phyloP scores from a whole-genome alignment of 2,329 filamentous ascomycete genomes.

The Rhinocladiella similis region DNA sequence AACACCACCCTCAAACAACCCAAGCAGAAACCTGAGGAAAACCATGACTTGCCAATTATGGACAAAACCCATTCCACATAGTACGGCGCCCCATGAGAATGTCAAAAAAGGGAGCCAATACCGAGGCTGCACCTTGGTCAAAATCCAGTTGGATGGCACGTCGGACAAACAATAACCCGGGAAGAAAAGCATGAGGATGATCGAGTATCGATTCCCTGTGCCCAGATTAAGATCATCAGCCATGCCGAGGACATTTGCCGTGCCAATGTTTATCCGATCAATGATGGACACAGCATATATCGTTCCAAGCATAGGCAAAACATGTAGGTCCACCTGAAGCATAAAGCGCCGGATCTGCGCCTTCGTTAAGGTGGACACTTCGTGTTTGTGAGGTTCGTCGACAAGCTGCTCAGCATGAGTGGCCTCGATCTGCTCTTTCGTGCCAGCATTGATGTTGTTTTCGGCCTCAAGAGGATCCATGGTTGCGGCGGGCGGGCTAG shows the following conservation, averaged over 20 bases:
- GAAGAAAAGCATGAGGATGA: conserved; percentile 16
- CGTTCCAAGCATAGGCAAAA: conserved; percentile 10
- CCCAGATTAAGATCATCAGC: conserved; percentile 11
- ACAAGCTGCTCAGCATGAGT: conserved; percentile 7
- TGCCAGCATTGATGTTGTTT: conserved; percentile 9
- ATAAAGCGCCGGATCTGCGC: conserved; percentile 11
- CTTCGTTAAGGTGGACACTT: conserved; percentile 1
- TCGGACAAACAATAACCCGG: conserved; percentile 5
- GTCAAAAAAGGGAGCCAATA: conserved; percentile 12
- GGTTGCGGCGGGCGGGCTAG: background rate
- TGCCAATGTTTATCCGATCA: conserved; percentile 18
- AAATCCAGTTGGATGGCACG: conserved; percentile 14
- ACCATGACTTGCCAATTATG: conserved; percentile 11
- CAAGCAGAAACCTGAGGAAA: conserved; percentile 12
- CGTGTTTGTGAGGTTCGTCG: conserved; percentile 8
- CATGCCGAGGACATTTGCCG: conserved; percentile 20
- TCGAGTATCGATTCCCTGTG: conserved; percentile 4
- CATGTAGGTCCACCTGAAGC: conserved; percentile 6
- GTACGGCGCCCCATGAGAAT: conserved; percentile 5
- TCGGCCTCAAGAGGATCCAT: conserved; percentile 14
- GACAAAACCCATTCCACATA: conserved; percentile 12
- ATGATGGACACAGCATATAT: conserved; percentile 13
- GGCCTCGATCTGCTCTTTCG: conserved; percentile 5
- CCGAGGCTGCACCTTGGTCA: conserved; percentile 11
- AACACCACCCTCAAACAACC: conserved; percentile 11